Base-by-base conservation (phyloP, 495 filamentous ascomycete species). In the Friedmanniomyces endolithicus region DNA sequence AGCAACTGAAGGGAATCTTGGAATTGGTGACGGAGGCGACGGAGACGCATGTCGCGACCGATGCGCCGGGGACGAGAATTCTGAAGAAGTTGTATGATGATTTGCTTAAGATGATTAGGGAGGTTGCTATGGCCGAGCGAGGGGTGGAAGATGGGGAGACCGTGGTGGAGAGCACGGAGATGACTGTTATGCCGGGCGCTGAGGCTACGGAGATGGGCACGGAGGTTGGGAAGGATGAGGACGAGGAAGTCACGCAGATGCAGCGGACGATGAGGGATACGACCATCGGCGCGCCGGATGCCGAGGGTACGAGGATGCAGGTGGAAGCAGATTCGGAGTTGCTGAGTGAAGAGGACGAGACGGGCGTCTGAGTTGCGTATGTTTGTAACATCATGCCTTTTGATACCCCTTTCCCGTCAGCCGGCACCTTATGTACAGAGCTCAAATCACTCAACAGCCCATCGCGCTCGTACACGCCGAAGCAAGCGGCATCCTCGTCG, bases 161-260 rank as follows among this genome's bases (percentile, higher is more conserved):
- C 27, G 60, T 60, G 27, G 24, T 57, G 12, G 62, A 56, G 55
- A 57, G 33, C 17, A 61, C 59, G n/a, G 53, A 65, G 41, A 59
- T 63, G 52, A 50, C 45, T 34, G 37, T 49, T 11, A 17, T 25
- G 24, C 35, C 56, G 35, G 56, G 19, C 1, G 25, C 34, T 40
- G 52, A 52, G 17, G 27, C 20, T 48, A 33, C 11, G 17, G 48
- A 24, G 29, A 35, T 53, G 55, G 46, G 22, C 12, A 50, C 39
- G 1, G 63, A 59, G 4, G 71, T 71, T 12, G 68, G 68, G 40
- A 70, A 68, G 27, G 68, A 67, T 27, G 68, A 68, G 46, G 64
- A 61, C 7, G 65, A 64, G 43, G 58, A 63, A 11, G 45, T 52
- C 9, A 55, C 57, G 24, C 22, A 51, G 37, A 37, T 52, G 48